Base-by-base conservation (phyloP, 2,329 filamentous ascomycete species). In the Teratosphaeria nubilosa region DNA sequence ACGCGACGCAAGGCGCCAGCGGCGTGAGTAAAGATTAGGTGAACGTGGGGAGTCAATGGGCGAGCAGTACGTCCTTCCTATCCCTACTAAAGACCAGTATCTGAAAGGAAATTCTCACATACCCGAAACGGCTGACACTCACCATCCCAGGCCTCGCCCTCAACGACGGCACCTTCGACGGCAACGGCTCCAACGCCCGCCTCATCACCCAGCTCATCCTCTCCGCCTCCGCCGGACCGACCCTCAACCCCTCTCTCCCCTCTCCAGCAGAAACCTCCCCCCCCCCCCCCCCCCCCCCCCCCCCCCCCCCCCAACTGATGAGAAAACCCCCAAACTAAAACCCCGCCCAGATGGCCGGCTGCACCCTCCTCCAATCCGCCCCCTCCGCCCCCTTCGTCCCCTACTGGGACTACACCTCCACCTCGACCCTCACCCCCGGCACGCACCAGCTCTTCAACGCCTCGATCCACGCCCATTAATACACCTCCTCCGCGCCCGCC, bases 181-280 rank as follows among this genome's bases (percentile, higher is more conserved):
- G 67, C 5, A 70, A 74, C 54, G 75, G 76, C 2, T 74, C 72
- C 34, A 79, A 77, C 51, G 72, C 75, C 0, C 67, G 77, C 0
- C 62, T 79, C 0, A 64, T 79, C 3, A 76, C 72, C 10, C 74
- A 80, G 53, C 64, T 78, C 48, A 74, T 78, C 20, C 61, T 77
- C 1, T 68, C 69, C 0, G 55, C 57, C 1, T 3, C 32, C 14
- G 32, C 32, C 10, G 32, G 32, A 3, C 63, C 69, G 1, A 63
- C 71, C 9, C 76, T 89, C 0, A 74, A 79, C 34, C 70, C 76
- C 0, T 66, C 72, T 0, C 70, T 86, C 0, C 89, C 89, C 0
- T 88, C 85, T 2, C 77, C 88, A n/a, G 85, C 83, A 0, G 89
- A 94, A 71, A 85, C 86, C 0, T 69, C 94, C 0, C n/a, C n/a